Conservation (phyloP, 192 early-diverging fungal species). For the Coemansia aciculifera region DNA sequence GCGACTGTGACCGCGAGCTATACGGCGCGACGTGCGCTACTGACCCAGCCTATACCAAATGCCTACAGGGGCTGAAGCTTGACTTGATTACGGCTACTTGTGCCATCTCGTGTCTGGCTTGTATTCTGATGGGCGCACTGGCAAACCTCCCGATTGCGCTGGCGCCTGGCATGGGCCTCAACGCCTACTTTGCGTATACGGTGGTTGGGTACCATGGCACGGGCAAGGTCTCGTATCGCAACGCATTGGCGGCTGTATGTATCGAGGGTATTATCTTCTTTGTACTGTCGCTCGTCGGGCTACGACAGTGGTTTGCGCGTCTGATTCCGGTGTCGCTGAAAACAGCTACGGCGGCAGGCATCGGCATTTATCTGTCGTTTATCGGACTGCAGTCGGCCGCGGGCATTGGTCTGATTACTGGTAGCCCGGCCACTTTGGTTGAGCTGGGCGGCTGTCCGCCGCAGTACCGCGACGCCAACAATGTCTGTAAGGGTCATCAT, state of each 20-base stretch:
- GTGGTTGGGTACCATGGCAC: constrained; percentile 79
- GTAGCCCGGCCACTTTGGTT: constrained; percentile 66
- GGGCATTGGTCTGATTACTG: constrained; percentile 74
- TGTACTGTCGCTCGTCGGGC: constrained; percentile 69
- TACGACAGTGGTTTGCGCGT: constrained; percentile 79
- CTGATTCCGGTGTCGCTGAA: constrained; percentile 71
- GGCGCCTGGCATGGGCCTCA: constrained; percentile 83
- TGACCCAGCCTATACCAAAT: constrained; percentile 63
- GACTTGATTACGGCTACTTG: constrained; percentile 76
- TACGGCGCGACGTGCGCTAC: constrained; percentile 60
- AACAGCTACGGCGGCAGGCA: constrained; percentile 72
- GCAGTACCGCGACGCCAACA: constrained; percentile 59
- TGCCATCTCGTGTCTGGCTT: constrained; percentile 64
- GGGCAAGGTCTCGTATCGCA: constrained; percentile 70
- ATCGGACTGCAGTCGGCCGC: constrained; percentile 80
- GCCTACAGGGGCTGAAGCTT: constrained; percentile 63
- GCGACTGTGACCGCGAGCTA: constrained; percentile 62
- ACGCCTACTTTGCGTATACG: constrained; percentile 82
- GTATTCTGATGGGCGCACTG: constrained; percentile 65
- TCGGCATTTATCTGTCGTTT: constrained; percentile 76
- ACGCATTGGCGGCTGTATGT: constrained; percentile 74
- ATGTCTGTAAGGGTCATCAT: constrained; percentile 58
- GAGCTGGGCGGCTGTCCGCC: constrained; percentile 68
- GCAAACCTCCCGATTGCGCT: constrained; percentile 79
- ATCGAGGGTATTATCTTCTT: constrained; percentile 83